These are phyloP conservation scores for Aquilaria sinensis DNA, from an alignment of 345 rosid species.

Conservation along the genomic window DNA sequence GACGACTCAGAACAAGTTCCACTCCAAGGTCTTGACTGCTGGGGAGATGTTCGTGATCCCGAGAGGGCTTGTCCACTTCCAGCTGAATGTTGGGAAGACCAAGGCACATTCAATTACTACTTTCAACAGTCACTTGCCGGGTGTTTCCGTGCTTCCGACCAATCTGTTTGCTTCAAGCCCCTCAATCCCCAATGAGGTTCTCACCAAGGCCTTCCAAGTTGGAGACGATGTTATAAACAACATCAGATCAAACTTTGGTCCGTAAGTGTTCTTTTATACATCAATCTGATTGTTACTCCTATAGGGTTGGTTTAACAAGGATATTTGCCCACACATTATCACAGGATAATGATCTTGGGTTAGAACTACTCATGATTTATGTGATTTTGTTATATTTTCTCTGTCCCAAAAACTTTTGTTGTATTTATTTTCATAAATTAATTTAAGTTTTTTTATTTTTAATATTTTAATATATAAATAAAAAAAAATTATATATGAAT, in stretches of 20 bases:
- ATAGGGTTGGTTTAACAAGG: constrained; percentile 5
- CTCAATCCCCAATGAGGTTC: constrained; percentile 47
- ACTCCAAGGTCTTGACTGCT: constrained; percentile 37
- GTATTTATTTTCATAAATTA: too few species aligned
- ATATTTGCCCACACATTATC: not conserved
- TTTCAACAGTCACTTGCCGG: constrained; percentile 75
- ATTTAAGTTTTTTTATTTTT: too few species aligned
- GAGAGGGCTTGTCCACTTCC: constrained; percentile 65
- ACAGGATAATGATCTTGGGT: not conserved
- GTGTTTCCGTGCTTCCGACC: constrained; percentile 25
- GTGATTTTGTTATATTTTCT: too few species aligned
- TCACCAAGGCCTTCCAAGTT: constrained; percentile 50
- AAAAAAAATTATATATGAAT: too few species aligned
- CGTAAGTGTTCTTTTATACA: not conserved
- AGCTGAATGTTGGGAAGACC: constrained; percentile 54
- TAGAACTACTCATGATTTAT: too few species aligned
- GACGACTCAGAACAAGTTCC: constrained; percentile 33
- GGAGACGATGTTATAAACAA: constrained; percentile 29
- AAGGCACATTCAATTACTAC: constrained; percentile 57
- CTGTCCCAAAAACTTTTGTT: too few species aligned
- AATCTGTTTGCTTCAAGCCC: constrained; percentile 50
- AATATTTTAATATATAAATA: too few species aligned
- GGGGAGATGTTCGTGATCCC: constrained; percentile 71
- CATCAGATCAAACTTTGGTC: constrained; percentile 48
- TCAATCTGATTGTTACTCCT: too few species aligned